These are phyloP conservation scores for Suhomyces prunicola DNA, from an alignment of 805 yeast genomes.

Conservation along the genomic window DNA sequence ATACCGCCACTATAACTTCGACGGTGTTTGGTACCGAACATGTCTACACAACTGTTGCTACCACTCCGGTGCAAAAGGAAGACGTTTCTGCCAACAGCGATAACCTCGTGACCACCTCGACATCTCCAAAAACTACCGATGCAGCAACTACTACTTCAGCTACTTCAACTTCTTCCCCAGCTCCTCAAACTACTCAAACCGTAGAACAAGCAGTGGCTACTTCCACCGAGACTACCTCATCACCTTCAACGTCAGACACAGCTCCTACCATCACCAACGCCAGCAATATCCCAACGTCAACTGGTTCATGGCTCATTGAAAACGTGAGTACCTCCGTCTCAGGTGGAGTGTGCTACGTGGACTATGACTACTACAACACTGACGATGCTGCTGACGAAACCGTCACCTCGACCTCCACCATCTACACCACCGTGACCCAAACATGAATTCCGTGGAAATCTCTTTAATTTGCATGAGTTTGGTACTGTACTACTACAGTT, in stretches of 20 bases:
- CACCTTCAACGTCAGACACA: conserved; percentile 14
- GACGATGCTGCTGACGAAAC: conserved; percentile 24
- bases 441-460: conserved; percentile 1
- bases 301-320: conserved; percentile 34
- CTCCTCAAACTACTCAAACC: conserved; percentile 6
- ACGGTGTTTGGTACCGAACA: conserved; percentile 38
- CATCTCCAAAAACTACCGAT: conserved; percentile 4
- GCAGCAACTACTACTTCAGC: conserved; percentile 11
- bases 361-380: conserved; percentile 32
- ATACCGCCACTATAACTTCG: conserved; percentile 43
- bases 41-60: conserved; percentile 35
- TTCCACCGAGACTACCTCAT: conserved; percentile 11
- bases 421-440: conserved; percentile 32
- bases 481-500: not conserved
- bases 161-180: conserved; percentile 10
- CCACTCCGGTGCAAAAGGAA: conserved; percentile 24
- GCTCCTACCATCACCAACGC: conserved; percentile 29
- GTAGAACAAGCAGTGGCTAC: conserved; percentile 8
- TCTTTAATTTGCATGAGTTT: not conserved
- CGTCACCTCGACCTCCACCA: conserved; percentile 37
- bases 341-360: conserved; percentile 32
- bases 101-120: conserved; percentile 1
- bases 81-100: conserved; percentile 10
- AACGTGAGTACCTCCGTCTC: conserved; percentile 28
- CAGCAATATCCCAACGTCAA: conserved; percentile 16